Evolutionary conservation across 2,329 filamentous ascomycete genomes (phyloP).

Genomic region (Nannizziopsis arthrosporioides): DNA sequence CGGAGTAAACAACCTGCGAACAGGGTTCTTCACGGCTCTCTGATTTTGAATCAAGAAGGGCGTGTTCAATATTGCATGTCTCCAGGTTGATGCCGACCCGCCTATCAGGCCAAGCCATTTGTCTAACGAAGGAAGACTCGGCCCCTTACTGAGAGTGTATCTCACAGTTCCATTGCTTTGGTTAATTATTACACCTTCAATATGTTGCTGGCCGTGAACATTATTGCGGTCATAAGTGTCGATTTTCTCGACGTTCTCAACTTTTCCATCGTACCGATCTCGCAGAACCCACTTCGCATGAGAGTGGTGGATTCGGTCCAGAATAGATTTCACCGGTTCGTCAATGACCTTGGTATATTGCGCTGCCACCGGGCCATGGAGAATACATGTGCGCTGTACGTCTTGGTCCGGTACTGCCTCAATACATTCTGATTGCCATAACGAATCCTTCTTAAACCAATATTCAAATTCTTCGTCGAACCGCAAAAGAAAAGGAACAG

Average conservation of each 20-base stretch:
- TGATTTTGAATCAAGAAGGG: constrained; percentile 94
- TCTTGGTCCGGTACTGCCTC: constrained; percentile 93
- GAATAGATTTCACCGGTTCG: constrained; percentile 87
- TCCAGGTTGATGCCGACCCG: constrained; percentile 80
- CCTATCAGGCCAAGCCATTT: constrained; percentile 85
- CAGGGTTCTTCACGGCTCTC: constrained; percentile 93
- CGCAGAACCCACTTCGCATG: constrained; percentile 69
- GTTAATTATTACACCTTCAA: constrained; percentile 54
- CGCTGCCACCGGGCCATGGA: constrained; percentile 86
- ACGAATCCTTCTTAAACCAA: constrained; percentile 99
- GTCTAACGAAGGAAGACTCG: constrained; percentile 65
- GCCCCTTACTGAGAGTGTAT: constrained; percentile 61
- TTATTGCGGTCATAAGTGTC: constrained; percentile 79
- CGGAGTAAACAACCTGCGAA: constrained; percentile 81
- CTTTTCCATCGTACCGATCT: constrained; percentile 68
- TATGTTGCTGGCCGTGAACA: constrained; percentile 59
- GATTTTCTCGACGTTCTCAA: constrained; percentile 43
- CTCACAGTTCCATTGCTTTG: constrained; percentile 82
- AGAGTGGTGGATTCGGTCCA: constrained; percentile 76
- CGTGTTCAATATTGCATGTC: constrained; percentile 83
- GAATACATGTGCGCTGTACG: constrained; percentile 86
- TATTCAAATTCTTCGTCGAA: constrained; percentile 96
- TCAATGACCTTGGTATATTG: constrained; percentile 82
- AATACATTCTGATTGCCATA: constrained; percentile 97
- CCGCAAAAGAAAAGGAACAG: constrained; percentile 87